A percentile compares a stretch with the other conserved stretches of the same genome.
phyloP scores from a whole-genome alignment of 2,329 filamentous ascomycete species.

The Aureobasidium lini region DNA sequence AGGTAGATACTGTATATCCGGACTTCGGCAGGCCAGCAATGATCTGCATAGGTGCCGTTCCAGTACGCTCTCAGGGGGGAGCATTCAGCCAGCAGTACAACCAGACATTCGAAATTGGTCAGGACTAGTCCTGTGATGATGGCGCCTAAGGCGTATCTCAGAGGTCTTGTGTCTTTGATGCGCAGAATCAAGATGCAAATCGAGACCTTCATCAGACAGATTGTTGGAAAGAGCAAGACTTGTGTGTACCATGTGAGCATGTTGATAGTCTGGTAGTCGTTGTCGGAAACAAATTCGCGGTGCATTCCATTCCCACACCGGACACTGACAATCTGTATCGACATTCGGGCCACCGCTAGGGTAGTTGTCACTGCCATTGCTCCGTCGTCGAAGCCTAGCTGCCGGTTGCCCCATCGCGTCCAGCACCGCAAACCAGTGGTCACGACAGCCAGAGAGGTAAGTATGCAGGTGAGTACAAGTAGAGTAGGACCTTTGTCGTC shows the following conservation, averaged over 20 bases:
- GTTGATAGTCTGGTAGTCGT: slow-evolving; percentile 32
- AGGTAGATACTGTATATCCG: slow-evolving; percentile 25
- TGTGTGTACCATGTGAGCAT: slow-evolving; percentile 33
- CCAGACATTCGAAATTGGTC: slow-evolving; percentile 19
- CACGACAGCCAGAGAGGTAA: slow-evolving; percentile 12
- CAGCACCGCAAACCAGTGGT: slow-evolving; percentile 14
- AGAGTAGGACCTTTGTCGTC: slow-evolving; percentile 15
- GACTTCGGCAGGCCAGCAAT: slow-evolving; percentile 23
- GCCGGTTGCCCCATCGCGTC: slow-evolving; percentile 2
- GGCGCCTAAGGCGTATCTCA: slow-evolving; percentile 23
- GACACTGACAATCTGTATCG: slow-evolving; percentile 29
- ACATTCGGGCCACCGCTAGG: slow-evolving; percentile 28
- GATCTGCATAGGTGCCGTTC: slow-evolving; percentile 16
- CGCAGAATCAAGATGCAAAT: slow-evolving; percentile 37
- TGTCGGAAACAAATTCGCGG: slow-evolving; percentile 27
- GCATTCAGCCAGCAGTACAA: slow-evolving; percentile 24
- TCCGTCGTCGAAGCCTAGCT: slow-evolving; percentile 33
- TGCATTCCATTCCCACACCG: slow-evolving; percentile 34
- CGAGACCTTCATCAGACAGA: slow-evolving; percentile 36
- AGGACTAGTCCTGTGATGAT: slow-evolving; percentile 21
- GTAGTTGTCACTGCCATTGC: slow-evolving; percentile 26
- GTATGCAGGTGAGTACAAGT: slow-evolving; percentile 14
- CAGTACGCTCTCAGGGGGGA: slow-evolving; percentile 22
- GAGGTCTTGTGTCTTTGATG: slow-evolving; percentile 28
- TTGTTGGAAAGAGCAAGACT: slow-evolving; percentile 34